Percentiles rank a stretch among this genome's conserved stretches.
Conservation (phyloP, 495 filamentous ascomycete species). For the Penicillium pulvis region DNA sequence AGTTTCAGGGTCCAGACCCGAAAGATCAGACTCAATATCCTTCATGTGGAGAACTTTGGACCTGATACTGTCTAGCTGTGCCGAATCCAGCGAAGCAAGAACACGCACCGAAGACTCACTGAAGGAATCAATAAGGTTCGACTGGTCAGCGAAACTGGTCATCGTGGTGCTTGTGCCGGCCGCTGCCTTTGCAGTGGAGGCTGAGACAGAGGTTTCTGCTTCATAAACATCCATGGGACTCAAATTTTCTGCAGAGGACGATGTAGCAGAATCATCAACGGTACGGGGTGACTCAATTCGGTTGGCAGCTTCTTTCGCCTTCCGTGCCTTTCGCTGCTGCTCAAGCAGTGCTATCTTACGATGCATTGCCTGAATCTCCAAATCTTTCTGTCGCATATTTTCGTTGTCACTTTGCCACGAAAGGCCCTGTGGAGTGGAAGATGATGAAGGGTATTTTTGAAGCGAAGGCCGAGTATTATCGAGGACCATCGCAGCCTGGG, state of each 20-base stretch:
- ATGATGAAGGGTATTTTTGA: constrained; percentile 23
- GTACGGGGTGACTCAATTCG: constrained; percentile 37
- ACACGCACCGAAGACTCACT: constrained; percentile 16
- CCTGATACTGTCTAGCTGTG: constrained; percentile 29
- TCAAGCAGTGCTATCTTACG: constrained; percentile 77
- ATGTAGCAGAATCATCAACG: constrained; percentile 23
- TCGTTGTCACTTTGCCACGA: constrained; percentile 45
- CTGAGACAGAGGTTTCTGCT: constrained; percentile 9
- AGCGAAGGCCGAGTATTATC: constrained; percentile 10
- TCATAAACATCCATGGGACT: constrained; percentile 14
- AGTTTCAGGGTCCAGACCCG: too few species aligned
- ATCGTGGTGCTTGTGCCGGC: not conserved
- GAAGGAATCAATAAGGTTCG: constrained; percentile 14
- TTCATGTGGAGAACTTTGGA: constrained; percentile 47
- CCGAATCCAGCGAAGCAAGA: constrained; percentile 21
- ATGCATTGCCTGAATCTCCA: constrained; percentile 73
- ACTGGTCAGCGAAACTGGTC: constrained; percentile 7
- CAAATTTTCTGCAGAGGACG: constrained; percentile 8
- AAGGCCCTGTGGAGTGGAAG: constrained; percentile 42
- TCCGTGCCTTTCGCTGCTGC: constrained; percentile 63
- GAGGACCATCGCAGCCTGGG: not conserved
- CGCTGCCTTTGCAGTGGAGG: constrained; percentile 2
- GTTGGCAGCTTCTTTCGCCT: constrained; percentile 51
- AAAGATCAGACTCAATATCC: constrained; percentile 31
- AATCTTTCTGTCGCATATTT: constrained; percentile 63